Evolutionary conservation across 805 yeast species (phyloP).

Genomic region (Nakazawaea holstii): DNA sequence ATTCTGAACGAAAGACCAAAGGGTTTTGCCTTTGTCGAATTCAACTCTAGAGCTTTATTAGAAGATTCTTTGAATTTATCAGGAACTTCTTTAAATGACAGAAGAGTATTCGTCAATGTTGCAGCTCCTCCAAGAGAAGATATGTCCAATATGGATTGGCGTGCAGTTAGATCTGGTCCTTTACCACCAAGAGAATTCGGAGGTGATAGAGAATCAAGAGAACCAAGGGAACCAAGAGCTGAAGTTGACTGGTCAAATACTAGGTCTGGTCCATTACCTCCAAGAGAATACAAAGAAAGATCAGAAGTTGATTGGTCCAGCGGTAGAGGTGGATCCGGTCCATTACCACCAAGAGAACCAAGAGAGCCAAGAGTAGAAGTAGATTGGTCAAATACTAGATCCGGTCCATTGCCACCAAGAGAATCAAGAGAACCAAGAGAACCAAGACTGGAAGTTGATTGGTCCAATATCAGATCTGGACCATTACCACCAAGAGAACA

Average conservation of each 20-base stretch:
- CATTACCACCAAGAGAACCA: constrained; percentile 28
- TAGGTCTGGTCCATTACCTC: constrained; percentile 30
- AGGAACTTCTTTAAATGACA: constrained; percentile 38
- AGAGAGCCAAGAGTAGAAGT: constrained; percentile 30
- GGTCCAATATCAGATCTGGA: constrained; percentile 35
- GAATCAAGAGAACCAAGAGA: constrained; percentile 18
- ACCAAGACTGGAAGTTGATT: constrained; percentile 31
- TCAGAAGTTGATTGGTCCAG: constrained; percentile 40
- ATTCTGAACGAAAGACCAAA: constrained; percentile 55
- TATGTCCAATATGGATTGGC: constrained; percentile 32
- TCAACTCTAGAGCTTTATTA: constrained; percentile 37
- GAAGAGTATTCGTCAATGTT: constrained; percentile 48
- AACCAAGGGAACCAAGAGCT: constrained; percentile 25
- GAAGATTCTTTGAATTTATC: constrained; percentile 47
- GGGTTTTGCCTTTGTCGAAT: constrained; percentile 52
- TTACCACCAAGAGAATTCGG: constrained; percentile 31
- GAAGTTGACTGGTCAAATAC: constrained; percentile 40
- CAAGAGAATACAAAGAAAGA: constrained; percentile 20
- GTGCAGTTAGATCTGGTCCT: constrained; percentile 23
- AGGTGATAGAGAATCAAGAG: constrained; percentile 21
- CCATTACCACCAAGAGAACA: constrained; percentile 19
- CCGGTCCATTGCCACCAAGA: constrained; percentile 24
- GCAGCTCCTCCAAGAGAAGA: constrained; percentile 52
- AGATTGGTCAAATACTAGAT: constrained; percentile 42
- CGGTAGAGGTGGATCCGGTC: constrained; percentile 25